Base-by-base conservation (phyloP, 345 rosid genomes). In the Combretum micranthum region DNA sequence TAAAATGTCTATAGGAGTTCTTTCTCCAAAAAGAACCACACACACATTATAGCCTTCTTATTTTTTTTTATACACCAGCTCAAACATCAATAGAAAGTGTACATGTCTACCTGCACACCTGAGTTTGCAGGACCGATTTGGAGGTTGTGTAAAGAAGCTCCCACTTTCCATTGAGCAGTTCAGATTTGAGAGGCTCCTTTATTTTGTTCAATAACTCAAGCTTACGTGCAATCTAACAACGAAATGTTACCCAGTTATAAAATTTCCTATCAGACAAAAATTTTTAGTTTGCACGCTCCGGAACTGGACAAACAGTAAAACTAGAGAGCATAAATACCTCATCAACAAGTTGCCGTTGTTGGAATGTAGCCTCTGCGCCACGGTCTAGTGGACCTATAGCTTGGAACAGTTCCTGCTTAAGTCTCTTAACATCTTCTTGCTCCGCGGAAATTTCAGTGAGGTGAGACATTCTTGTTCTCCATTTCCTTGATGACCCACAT, bases 331-430 rank as follows among this genome's bases (percentile, higher is more conserved):
- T 32, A 32, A 32, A 32, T 51, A 79, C 80, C 74, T 72, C 56
- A 57, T 72, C 66, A 23, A 79, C 73, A 14, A 49, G 72, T 18
- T 59, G 20, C 52, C 67, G 80, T 60, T 75, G 78, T 14, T 70
- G 56, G n/a, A 66, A 69, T 7, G 70, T 46, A 25, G 80, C 76
- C 20, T 69, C 76, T 32, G 74, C 72, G 13, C 83, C 80, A 15
- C 83, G 83, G 68, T 79, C 83, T 44, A 79, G 76, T 13, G 76
- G 70, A 3, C 69, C 69, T 39, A 75, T 67, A 1, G 73, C 74
- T 50, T 61, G 59, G n/a, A 61, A 63, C 20, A 79, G 69, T 68
- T 79, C 76, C 45, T 64, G 61, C 58, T 72, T 79, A 42, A 75
- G 72, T 22, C 46, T 57, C 6, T 56, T 19, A 42, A 59, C 58